Conservation (phyloP, 2,329 filamentous ascomycete species). For the Trichoderma sp. region DNA sequence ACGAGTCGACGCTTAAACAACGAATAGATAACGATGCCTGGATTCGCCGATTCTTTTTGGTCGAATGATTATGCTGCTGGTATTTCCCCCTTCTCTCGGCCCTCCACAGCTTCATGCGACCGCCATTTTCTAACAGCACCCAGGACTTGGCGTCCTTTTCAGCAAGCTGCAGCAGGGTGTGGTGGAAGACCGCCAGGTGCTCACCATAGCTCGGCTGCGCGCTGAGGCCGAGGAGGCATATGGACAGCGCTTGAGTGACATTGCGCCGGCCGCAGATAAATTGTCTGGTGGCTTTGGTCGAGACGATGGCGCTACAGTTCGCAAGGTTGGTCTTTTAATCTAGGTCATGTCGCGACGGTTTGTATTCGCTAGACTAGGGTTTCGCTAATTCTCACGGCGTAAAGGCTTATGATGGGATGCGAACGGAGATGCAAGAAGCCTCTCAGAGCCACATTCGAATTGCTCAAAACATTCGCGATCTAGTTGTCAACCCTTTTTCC, state of each 20-base stretch:
- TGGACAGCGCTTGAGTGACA: conserved; percentile 76
- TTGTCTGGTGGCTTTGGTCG: conserved; percentile 79
- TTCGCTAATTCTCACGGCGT: conserved; percentile 27
- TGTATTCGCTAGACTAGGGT: not conserved
- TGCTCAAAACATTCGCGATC: conserved; percentile 90
- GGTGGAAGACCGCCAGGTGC: conserved; percentile 89
- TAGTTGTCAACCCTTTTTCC: conserved; percentile 91
- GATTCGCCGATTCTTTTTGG: conserved; percentile 97
- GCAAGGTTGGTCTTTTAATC: conserved; percentile 65
- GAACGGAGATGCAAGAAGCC: conserved; percentile 88
- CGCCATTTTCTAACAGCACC: conserved; percentile 12
- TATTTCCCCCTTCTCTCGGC: conserved; percentile 44
- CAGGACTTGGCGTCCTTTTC: conserved; percentile 88
- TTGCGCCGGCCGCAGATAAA: conserved; percentile 79
- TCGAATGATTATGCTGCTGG: conserved; percentile 95
- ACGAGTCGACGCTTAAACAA: not conserved
- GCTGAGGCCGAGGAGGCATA: conserved; percentile 95
- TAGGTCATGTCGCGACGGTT: not conserved
- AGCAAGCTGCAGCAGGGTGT: conserved; percentile 96
- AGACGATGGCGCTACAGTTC: conserved; percentile 93
- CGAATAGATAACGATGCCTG: conserved; percentile 63
- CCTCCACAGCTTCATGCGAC: not conserved
- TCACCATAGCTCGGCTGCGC: conserved; percentile 89
- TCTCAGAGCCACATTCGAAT: conserved; percentile 92
- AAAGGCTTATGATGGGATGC: conserved; percentile 91